Evolutionary conservation across 2,329 filamentous ascomycete species (phyloP).

Genomic region (Xylariaceae sp.): DNA sequence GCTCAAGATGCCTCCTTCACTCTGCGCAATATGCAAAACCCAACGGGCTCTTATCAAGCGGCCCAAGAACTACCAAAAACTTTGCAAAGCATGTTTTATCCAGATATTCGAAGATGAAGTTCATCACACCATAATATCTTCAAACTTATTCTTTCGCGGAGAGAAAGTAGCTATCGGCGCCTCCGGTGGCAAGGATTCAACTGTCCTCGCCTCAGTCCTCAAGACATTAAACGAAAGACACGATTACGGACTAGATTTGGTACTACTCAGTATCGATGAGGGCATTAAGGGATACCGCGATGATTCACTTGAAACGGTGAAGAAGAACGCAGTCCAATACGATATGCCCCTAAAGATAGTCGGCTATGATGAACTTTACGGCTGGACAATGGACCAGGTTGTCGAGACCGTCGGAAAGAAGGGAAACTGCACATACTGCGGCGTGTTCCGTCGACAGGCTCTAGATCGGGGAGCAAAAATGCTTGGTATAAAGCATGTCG

Average conservation of each 20-base stretch:
- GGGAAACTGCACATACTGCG: conserved; percentile 98
- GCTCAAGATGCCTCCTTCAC: conserved; percentile 65
- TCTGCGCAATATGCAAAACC: conserved; percentile 71
- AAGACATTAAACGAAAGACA: conserved; percentile 92
- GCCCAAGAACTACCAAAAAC: conserved; percentile 90
- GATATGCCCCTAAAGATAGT: conserved; percentile 88
- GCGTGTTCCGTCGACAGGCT: conserved; percentile 91
- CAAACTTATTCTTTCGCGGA: conserved; percentile 74
- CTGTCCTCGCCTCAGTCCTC: conserved; percentile 87
- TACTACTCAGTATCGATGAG: conserved; percentile 90
- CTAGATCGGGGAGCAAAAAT: conserved; percentile 87
- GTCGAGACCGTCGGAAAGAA: conserved; percentile 96
- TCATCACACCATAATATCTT: conserved; percentile 83
- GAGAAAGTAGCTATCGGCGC: conserved; percentile 92
- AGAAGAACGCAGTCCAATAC: conserved; percentile 87
- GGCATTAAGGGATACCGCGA: conserved; percentile 96
- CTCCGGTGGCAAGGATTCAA: conserved; percentile 95
- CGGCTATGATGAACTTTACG: conserved; percentile 89
- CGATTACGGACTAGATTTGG: conserved; percentile 78
- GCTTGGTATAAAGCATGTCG: conserved; percentile 84
- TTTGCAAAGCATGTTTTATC: conserved; percentile 89
- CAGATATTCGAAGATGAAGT: conserved; percentile 86
- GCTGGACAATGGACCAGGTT: conserved; percentile 99
- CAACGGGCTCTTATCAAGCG: conserved; percentile 84
- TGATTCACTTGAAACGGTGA: conserved; percentile 93